phyloP scores from a whole-genome alignment of 2,329 filamentous ascomycete genomes.

The Pseudogymnoascus sp. region DNA sequence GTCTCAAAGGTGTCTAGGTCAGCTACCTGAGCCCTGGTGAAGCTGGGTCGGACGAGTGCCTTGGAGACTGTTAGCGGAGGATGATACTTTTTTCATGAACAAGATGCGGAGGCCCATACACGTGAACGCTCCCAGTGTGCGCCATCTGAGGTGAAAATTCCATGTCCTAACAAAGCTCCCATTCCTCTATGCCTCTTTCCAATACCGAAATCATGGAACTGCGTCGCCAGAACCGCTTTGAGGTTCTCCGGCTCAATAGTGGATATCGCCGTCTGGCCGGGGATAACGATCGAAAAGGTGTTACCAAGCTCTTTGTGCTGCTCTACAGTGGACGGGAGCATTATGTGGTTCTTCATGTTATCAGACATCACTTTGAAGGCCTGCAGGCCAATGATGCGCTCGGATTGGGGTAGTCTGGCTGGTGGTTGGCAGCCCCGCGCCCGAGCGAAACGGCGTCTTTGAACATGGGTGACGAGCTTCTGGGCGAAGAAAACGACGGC shows the following conservation, averaged over 20 bases:
- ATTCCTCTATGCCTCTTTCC: slow-evolving; percentile 40
- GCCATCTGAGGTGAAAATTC: slow-evolving; percentile 29
- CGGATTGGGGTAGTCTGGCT: slow-evolving; percentile 21
- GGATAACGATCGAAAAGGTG: neutral
- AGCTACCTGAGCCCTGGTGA: slow-evolving; percentile 48
- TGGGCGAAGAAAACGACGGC: neutral
- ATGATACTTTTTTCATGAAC: neutral
- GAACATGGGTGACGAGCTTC: neutral
- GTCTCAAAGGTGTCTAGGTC: slow-evolving; percentile 64
- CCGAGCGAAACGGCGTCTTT: slow-evolving; percentile 18
- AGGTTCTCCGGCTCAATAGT: slow-evolving; percentile 38
- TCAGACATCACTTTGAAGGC: slow-evolving; percentile 18
- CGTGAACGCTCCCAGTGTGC: slow-evolving; percentile 21
- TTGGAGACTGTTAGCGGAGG: slow-evolving; percentile 23
- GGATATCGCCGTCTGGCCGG: neutral
- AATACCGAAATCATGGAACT: slow-evolving; percentile 43
- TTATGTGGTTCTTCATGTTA: neutral
- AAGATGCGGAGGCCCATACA: neutral
- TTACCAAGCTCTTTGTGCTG: neutral
- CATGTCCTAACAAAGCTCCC: slow-evolving; percentile 24
- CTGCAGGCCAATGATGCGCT: slow-evolving; percentile 25
- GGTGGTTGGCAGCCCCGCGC: slow-evolving; percentile 25
- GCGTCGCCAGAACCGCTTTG: slow-evolving; percentile 45
- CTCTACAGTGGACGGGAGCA: neutral
- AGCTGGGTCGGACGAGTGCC: slow-evolving; percentile 45